Evolutionary conservation across 2,329 filamentous ascomycete species (phyloP).

Genomic region (Parastagonospora avenae): DNA sequence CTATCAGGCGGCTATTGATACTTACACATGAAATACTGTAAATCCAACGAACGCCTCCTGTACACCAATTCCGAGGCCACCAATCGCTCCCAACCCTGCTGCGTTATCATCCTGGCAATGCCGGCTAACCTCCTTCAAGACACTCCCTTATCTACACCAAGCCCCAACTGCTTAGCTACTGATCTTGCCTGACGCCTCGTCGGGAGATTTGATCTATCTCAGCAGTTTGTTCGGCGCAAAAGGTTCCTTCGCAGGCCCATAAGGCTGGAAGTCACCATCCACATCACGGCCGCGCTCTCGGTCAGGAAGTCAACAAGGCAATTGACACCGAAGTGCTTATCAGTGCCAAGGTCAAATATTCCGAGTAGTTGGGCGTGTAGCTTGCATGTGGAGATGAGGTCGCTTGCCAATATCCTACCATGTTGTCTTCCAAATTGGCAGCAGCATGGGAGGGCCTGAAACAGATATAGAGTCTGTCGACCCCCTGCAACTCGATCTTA

Average conservation of each 20-base stretch:
- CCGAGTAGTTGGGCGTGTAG: conserved; percentile 22
- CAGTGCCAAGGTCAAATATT: conserved; percentile 35
- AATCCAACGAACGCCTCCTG: conserved; percentile 15
- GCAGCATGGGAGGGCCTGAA: conserved; percentile 3
- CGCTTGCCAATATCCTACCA: conserved; percentile 12
- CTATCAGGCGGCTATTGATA: conserved; percentile 11
- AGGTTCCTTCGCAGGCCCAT: conserved; percentile 28
- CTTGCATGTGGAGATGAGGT: conserved; percentile 17
- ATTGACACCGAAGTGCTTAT: conserved; percentile 26
- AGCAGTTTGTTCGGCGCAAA: conserved; percentile 21
- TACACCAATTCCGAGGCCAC: conserved; percentile 6
- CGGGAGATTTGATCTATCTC: conserved; percentile 14
- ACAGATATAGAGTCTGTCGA: conserved; percentile 23
- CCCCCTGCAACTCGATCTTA: conserved; percentile 16
- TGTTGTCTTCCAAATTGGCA: conserved; percentile 14
- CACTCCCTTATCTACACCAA: conserved; percentile 23
- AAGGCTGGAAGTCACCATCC: conserved; percentile 9
- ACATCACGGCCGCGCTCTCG: conserved; percentile 11
- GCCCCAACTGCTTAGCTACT: conserved; percentile 11
- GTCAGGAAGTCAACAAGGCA: conserved; percentile 16
- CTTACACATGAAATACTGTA: conserved; percentile 31
- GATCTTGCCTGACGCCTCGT: conserved; percentile 10
- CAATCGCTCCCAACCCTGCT: conserved; percentile 18
- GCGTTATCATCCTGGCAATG: conserved; percentile 25
- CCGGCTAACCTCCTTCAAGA: conserved; percentile 11